Evolutionary conservation across 2,329 filamentous ascomycete genomes (phyloP).

Genomic region (Xylariaceae sp.): DNA sequence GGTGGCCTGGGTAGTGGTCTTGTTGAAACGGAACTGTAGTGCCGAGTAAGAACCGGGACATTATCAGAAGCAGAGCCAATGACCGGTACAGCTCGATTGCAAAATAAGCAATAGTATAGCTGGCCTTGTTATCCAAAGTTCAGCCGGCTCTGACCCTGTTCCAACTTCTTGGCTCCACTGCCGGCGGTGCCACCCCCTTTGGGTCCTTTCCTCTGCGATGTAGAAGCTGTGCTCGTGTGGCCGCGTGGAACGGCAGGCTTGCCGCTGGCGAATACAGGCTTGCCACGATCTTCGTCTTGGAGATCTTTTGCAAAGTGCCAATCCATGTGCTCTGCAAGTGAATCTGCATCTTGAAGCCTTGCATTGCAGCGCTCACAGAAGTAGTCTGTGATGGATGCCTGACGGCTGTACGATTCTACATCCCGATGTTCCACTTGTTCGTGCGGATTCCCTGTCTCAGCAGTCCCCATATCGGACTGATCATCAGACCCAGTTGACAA

Average conservation of each 20-base stretch:
- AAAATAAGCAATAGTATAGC: too few relatives aligned
- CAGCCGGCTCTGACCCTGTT: slow-evolving; percentile 60
- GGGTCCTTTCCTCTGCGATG: slow-evolving; percentile 38
- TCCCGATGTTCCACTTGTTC: slow-evolving; percentile 21
- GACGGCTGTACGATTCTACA: slow-evolving; percentile 29
- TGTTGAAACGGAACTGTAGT: too few relatives aligned
- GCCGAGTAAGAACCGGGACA: too few relatives aligned
- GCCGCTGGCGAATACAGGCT: slow-evolving; percentile 40
- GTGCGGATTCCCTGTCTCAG: slow-evolving; percentile 15
- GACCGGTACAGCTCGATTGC: too few relatives aligned
- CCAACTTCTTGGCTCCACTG: slow-evolving; percentile 38
- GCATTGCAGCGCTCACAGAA: slow-evolving; percentile 65
- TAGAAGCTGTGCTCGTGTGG: slow-evolving; percentile 35
- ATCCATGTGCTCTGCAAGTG: slow-evolving; percentile 75
- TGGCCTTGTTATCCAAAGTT: slow-evolving; percentile 48
- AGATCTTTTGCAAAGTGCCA: slow-evolving; percentile 94
- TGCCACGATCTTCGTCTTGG: slow-evolving; percentile 60
- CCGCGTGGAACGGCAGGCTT: slow-evolving; percentile 33
- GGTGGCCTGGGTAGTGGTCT: too few relatives aligned
- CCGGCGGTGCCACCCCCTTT: slow-evolving; percentile 26
- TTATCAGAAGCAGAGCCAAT: too few relatives aligned
- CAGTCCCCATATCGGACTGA: slow-evolving; percentile 21
- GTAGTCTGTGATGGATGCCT: slow-evolving; percentile 37
- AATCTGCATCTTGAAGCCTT: slow-evolving; percentile 54
- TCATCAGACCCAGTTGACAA: slow-evolving; percentile 32